phyloP scores from a whole-genome alignment of 1,139 yeast genomes.

The Geotrichum fermentans region DNA sequence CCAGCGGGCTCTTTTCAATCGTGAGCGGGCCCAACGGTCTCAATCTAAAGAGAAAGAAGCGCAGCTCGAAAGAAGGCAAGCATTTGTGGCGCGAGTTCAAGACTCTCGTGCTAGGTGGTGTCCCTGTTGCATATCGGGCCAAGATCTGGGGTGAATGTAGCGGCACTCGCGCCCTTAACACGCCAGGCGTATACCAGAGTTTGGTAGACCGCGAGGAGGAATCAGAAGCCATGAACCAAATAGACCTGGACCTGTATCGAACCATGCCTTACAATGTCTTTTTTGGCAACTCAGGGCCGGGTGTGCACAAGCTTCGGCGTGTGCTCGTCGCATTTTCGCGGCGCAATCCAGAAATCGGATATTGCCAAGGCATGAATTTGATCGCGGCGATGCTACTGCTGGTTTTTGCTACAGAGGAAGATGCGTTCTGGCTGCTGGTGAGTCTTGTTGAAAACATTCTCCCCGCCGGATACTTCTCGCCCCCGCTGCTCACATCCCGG shows the following conservation, averaged over 20 bases:
- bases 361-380: conserved; percentile 60
- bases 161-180: conserved; percentile 46
- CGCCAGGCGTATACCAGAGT: conserved; percentile 49
- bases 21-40: not conserved
- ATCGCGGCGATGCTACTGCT: conserved; percentile 51
- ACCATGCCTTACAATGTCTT: conserved; percentile 55
- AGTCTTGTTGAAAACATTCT: conserved; percentile 50
- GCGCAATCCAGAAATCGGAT: conserved; percentile 49
- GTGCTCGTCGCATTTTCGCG: conserved; percentile 52
- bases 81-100: conserved; percentile 38
- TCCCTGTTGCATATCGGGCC: conserved; percentile 48
- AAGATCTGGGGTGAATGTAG: conserved; percentile 53
- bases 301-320: conserved; percentile 46
- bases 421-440: conserved; percentile 54
- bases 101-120: conserved; percentile 43
- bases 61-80: conserved; percentile 21
- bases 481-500: conserved; percentile 43
- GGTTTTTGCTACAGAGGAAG: conserved; percentile 49
- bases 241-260: conserved; percentile 51
- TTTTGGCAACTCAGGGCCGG: conserved; percentile 54
- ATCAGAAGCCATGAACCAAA: conserved; percentile 46
- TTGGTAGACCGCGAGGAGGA: conserved; percentile 30
- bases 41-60: conserved; percentile 22
- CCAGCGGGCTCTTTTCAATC: conserved; percentile 11
- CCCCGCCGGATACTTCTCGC: conserved; percentile 45